Evolutionary conservation across 1,284 basidiomycete species (phyloP).

Genomic region (Athelia psychrophila): DNA sequence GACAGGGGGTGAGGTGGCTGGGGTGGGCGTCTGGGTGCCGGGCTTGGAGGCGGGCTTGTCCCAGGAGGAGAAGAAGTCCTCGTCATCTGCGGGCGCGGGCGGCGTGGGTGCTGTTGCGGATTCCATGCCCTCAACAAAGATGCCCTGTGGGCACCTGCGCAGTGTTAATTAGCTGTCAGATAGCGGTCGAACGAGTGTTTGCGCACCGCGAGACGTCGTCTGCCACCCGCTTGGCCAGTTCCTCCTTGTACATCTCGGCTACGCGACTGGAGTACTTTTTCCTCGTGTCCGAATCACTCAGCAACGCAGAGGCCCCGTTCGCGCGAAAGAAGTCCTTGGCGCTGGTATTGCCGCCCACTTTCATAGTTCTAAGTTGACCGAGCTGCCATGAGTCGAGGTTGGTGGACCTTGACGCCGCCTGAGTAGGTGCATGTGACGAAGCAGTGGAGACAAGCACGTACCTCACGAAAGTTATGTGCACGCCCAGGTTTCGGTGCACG

Average conservation of each 20-base stretch:
- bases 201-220: constrained; percentile 75
- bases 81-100: constrained; percentile 52
- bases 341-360: constrained; percentile 92
- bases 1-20: constrained; percentile 50
- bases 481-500: constrained; percentile 95
- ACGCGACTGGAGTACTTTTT: constrained; percentile 87
- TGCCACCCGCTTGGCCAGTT: constrained; percentile 79
- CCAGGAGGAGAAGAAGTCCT: constrained; percentile 97
- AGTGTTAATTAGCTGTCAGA: constrained; percentile 2
- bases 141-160: constrained; percentile 69
- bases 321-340: constrained; percentile 90
- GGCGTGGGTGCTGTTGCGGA: constrained; percentile 23
- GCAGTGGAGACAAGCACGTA: constrained; percentile 35
- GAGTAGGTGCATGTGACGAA: no score
- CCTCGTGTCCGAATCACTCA: constrained; percentile 79
- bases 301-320: constrained; percentile 73
- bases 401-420: constrained; percentile 67
- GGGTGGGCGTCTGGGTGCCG: constrained; percentile 46
- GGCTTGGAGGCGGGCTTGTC: constrained; percentile 75
- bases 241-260: constrained; percentile 91
- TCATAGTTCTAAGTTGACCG: constrained; percentile 91
- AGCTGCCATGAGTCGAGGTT: constrained; percentile 97
- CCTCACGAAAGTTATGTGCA: constrained; percentile 98
- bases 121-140: constrained; percentile 78
- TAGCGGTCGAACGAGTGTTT: neutral